A percentile compares a stretch with the other conserved stretches of the same genome.
Conservation (phyloP, 352 stramenopile species). For the Pythium coloratum region DNA sequence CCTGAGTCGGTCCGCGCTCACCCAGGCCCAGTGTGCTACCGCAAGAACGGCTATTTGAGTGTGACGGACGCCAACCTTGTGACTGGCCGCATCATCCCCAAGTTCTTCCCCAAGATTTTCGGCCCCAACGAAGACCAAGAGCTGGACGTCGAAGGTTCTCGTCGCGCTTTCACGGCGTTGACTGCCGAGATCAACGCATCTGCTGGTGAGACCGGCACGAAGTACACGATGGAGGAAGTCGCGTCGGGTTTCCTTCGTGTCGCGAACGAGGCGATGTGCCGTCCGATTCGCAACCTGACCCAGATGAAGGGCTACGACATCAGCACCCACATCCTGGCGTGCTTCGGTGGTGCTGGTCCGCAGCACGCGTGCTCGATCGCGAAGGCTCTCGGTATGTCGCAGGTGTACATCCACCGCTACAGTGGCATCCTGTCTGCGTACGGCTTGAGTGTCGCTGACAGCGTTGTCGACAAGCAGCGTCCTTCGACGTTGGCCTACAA, state of each 20-base stretch:
- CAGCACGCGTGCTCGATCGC: conserved; percentile 98
- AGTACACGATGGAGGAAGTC: conserved; percentile 92
- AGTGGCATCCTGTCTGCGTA: conserved; percentile 98
- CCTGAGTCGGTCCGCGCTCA: conserved; percentile 97
- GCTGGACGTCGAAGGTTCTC: conserved; percentile 94
- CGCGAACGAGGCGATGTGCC: conserved; percentile 99
- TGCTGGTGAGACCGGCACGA: conserved; percentile 46
- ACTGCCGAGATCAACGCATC: conserved; percentile 85
- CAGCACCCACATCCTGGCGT: conserved; percentile 95
- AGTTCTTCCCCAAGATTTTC: conserved; percentile 99
- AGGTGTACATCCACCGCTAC: conserved; percentile 98
- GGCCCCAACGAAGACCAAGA: conserved; percentile 96
- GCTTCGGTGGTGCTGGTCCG: conserved; percentile 97
- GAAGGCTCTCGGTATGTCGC: conserved; percentile 95
- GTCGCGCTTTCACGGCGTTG: conserved; percentile 90
- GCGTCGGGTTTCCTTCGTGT: conserved; percentile 98
- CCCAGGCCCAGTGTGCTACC: conserved; percentile 96
- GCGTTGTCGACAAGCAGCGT: conserved; percentile 96
- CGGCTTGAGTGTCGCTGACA: conserved; percentile 96
- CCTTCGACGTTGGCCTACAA: conserved; percentile 78
- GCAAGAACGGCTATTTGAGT: conserved; percentile 95
- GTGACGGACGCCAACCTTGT: conserved; percentile 99
- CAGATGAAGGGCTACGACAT: conserved; percentile 98
- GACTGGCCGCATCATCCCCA: conserved; percentile 95
- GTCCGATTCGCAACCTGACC: conserved; percentile 98